phyloP scores from a whole-genome alignment of 441 rosid genomes.

The Erodium moschatum region DNA sequence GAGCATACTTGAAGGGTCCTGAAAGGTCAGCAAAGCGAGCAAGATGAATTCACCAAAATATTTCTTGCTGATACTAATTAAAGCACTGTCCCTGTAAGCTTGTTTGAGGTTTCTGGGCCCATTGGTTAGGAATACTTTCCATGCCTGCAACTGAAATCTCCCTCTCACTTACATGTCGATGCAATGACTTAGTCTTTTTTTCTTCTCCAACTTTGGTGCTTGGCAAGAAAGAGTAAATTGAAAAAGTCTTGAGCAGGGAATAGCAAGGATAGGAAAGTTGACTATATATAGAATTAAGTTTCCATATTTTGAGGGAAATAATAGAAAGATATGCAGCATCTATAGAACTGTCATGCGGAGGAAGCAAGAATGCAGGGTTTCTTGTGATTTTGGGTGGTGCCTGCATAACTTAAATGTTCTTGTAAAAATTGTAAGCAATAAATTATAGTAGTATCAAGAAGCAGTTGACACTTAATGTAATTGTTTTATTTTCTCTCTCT shows the following conservation, averaged over 20 bases:
- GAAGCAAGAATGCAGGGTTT: too few relatives aligned
- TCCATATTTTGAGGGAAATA: not conserved
- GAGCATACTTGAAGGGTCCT: too few relatives aligned
- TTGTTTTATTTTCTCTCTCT: constrained; percentile 21
- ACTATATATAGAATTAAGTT: not conserved
- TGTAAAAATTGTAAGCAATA: not conserved
- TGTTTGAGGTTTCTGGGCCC: not conserved
- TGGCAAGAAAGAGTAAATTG: not conserved
- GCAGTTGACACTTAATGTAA: constrained; percentile 15
- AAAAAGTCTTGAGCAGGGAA: too few relatives aligned
- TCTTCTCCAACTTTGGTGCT: not conserved
- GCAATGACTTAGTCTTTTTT: not conserved
- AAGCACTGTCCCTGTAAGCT: not conserved
- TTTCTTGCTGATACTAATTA: not conserved
- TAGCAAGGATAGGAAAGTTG: not conserved
- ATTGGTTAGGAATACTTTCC: not conserved
- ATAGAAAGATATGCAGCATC: not conserved
- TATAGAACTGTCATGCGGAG: too few relatives aligned
- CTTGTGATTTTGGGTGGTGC: too few relatives aligned
- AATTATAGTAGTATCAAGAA: not conserved
- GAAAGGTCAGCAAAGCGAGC: too few relatives aligned
- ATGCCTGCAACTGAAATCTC: not conserved
- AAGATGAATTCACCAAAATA: not conserved
- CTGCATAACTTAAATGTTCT: not conserved
- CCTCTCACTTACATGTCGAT: not conserved